Percentiles rank a stretch among this genome's conserved stretches.
phyloP scores from a whole-genome alignment of 768 basidiomycete genomes.

The Serendipita sp. region DNA sequence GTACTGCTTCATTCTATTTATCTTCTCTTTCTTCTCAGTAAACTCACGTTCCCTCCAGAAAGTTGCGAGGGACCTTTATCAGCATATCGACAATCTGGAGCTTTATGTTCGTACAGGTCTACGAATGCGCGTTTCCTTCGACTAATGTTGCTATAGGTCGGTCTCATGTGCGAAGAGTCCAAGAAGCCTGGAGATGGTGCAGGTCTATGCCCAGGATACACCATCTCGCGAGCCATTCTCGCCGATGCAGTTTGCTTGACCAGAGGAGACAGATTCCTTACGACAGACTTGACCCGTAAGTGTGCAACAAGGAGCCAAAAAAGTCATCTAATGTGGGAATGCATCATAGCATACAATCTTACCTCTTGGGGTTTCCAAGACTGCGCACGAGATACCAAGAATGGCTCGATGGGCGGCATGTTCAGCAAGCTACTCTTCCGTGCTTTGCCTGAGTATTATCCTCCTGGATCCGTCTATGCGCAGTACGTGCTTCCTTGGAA shows the following conservation, averaged over 20 bases:
- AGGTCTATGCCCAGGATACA: constrained; percentile 69
- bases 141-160: constrained; percentile 17
- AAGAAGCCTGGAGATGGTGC: constrained; percentile 50
- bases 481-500: constrained; percentile 19
- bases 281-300: constrained; percentile 61
- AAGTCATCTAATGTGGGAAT: too few species aligned
- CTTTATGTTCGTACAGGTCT: constrained; percentile 30
- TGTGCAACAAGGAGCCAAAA: constrained; percentile 3
- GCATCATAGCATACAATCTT: constrained; percentile 41
- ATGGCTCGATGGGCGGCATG: constrained; percentile 64
- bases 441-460: constrained; percentile 53
- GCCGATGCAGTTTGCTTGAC: constrained; percentile 60
- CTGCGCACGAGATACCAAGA: constrained; percentile 41
- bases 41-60: constrained; percentile 21
- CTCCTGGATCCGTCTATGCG: constrained; percentile 45
- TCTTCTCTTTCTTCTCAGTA: constrained; percentile 5
- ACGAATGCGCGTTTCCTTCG: too few species aligned
- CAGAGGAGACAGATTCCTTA: constrained; percentile 67
- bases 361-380: constrained; percentile 70
- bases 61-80: constrained; percentile 49
- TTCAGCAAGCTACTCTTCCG: constrained; percentile 58
- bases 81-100: constrained; percentile 62
- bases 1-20: constrained; percentile 12
- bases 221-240: constrained; percentile 71
- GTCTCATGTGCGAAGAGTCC: constrained; percentile 56